phyloP scores from a whole-genome alignment of 139 green algal genomes.

The Pleodorina starrii region DNA sequence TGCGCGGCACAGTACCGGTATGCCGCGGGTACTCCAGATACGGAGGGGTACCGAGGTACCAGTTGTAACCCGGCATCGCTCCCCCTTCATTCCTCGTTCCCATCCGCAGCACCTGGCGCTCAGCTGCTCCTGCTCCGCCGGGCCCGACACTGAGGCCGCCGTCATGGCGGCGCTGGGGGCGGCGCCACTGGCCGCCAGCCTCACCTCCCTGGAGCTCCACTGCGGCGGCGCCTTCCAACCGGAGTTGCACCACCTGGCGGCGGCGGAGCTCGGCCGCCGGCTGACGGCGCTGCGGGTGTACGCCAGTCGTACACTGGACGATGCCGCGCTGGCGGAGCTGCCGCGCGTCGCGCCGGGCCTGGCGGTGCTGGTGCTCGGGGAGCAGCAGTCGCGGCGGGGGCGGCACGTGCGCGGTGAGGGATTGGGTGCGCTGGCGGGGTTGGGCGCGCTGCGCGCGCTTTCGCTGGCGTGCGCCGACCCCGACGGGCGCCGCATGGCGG shows the following conservation, averaged over 20 bases:
- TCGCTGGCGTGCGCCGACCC: not conserved
- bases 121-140: constrained; percentile 14
- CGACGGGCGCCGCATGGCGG: not conserved
- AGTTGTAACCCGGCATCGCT: no score
- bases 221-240: constrained; percentile 32
- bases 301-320: not conserved
- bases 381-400: constrained; percentile 2
- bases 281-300: not conserved
- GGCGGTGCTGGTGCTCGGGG: not conserved
- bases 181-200: not conserved
- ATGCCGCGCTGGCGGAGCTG: constrained; percentile 10
- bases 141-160: not conserved
- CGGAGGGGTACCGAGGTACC: no score
- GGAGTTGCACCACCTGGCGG: not conserved
- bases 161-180: not conserved
- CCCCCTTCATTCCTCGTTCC: no score
- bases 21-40: no score
- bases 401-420: constrained; percentile 15
- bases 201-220: constrained; percentile 32
- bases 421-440: not conserved
- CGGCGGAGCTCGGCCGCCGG: not conserved
- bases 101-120: constrained; percentile 37
- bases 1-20: no score
- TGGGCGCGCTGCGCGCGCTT: not conserved
- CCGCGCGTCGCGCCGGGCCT: not conserved